These are phyloP conservation scores for Phaeoacremonium minimum DNA, from an alignment of 2,329 filamentous ascomycete species.

Conservation along the genomic window DNA sequence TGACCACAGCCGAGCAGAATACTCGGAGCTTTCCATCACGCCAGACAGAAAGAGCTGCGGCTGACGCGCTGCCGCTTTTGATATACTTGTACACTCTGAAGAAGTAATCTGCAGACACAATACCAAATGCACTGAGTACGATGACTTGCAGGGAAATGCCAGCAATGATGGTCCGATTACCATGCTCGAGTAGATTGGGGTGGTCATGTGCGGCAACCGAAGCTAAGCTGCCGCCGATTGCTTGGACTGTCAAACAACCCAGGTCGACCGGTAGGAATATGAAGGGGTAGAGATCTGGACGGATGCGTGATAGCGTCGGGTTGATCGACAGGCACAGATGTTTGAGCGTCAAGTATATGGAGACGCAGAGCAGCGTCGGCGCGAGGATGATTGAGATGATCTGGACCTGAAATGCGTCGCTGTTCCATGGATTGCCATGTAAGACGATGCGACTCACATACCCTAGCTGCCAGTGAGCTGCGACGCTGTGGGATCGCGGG, in stretches of 20 bases:
- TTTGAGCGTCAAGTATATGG: constrained; percentile 61
- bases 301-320: constrained; percentile 45
- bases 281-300: constrained; percentile 47
- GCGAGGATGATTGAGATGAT: constrained; percentile 56
- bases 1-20: constrained; percentile 38
- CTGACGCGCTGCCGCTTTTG: constrained; percentile 17
- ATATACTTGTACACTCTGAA: constrained; percentile 35
- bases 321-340: constrained; percentile 48
- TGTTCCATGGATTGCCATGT: constrained; percentile 49
- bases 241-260: constrained; percentile 54
- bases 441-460: constrained; percentile 49
- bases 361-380: constrained; percentile 58
- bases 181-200: constrained; percentile 31
- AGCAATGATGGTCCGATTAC: constrained; percentile 49
- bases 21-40: constrained; percentile 32
- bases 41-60: constrained; percentile 33
- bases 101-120: constrained; percentile 38
- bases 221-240: constrained; percentile 52
- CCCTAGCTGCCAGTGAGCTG: no score
- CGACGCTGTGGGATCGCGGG: no score
- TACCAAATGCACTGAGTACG: constrained; percentile 42
- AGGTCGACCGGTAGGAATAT: constrained; percentile 57
- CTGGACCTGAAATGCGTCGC: constrained; percentile 50
- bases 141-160: constrained; percentile 50
- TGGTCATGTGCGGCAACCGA: constrained; percentile 30